Evolutionary conservation across 148 eudicot species (phyloP).

Genomic region (Cornus suecica): DNA sequence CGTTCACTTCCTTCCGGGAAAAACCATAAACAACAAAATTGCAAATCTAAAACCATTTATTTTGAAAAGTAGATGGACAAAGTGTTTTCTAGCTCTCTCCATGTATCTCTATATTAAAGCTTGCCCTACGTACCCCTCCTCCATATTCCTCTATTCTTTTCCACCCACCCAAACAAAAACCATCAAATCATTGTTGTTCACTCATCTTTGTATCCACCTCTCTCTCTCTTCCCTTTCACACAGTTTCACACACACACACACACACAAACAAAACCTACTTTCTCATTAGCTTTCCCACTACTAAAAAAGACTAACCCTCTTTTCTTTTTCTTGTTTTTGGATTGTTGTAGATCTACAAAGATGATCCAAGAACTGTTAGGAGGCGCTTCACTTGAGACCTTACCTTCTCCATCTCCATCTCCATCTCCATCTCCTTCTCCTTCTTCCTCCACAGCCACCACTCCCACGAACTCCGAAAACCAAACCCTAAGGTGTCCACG

Average conservation of each 20-base stretch:
- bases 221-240: not conserved
- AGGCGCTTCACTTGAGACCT: conserved; percentile 21
- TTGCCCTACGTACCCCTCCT: conserved; percentile 10
- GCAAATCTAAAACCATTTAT: conserved; percentile 1
- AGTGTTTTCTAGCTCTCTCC: conserved; percentile 8
- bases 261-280: conserved; percentile 28
- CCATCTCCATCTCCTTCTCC: conserved; percentile 27
- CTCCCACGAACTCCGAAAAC: conserved; percentile 17
- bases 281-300: conserved; percentile 13
- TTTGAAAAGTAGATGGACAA: not conserved
- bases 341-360: conserved; percentile 39
- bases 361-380: conserved; percentile 79
- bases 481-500: conserved; percentile 71
- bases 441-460: conserved; percentile 24
- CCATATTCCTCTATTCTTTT: conserved; percentile 25
- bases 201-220: not conserved
- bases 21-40: conserved; percentile 7
- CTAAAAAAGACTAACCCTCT: conserved; percentile 18
- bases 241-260: not conserved
- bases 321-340: conserved; percentile 23
- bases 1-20: not conserved
- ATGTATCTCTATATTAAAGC: conserved; percentile 19
- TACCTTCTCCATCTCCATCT: conserved; percentile 20
- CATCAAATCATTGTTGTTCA: conserved; percentile 6
- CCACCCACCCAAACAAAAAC: conserved; percentile 18